phyloP scores from a whole-genome alignment of 345 rosid genomes.

The Populus ilicifolia region DNA sequence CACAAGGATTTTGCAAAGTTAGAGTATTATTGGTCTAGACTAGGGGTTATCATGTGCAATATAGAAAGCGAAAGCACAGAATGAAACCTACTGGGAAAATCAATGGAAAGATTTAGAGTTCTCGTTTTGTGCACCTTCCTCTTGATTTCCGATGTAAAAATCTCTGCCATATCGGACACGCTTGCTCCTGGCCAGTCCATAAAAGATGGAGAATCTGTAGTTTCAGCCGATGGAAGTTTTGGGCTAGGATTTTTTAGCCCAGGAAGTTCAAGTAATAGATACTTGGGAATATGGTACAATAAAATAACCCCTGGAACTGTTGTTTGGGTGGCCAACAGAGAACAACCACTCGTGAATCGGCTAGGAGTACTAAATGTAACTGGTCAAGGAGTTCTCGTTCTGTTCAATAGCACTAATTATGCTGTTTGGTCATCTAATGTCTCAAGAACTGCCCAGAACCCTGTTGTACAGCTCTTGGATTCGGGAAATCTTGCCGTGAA shows the following conservation, averaged over 20 bases:
- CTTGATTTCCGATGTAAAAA: not conserved
- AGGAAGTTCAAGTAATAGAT: not conserved
- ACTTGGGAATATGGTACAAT: constrained; percentile 2
- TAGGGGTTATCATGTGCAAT: not conserved
- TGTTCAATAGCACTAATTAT: not conserved
- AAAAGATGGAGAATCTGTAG: not conserved
- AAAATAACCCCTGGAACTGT: not conserved
- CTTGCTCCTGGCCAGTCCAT: constrained; percentile 2
- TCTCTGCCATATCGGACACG: not conserved
- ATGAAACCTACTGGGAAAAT: not conserved
- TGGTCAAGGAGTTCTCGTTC: not conserved
- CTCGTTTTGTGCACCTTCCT: not conserved
- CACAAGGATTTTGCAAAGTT: not conserved
- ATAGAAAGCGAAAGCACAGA: not conserved
- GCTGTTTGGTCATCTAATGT: constrained; percentile 4
- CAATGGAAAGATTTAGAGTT: not conserved
- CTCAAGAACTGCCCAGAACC: not conserved
- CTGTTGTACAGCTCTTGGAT: constrained; percentile 6
- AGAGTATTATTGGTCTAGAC: not conserved
- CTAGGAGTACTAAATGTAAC: constrained; percentile 3
- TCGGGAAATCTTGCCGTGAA: not conserved
- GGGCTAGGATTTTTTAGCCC: constrained; percentile 1
- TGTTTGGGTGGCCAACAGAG: constrained; percentile 5
- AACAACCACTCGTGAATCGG: not conserved
- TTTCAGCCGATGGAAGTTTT: not conserved